phyloP scores from a whole-genome alignment of 208 protist species.

The Blastocrithidia nonstop region DNA sequence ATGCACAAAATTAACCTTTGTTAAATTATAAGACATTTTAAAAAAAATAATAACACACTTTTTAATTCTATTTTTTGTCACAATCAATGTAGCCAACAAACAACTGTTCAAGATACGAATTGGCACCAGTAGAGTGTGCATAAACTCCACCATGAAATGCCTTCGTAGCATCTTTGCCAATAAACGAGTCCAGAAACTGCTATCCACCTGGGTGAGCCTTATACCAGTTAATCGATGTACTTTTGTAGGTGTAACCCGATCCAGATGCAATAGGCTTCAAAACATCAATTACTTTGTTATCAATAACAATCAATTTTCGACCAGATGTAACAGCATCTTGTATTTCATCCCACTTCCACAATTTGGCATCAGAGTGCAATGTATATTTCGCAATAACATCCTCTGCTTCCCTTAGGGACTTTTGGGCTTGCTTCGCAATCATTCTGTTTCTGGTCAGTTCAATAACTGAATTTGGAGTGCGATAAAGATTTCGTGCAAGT shows the following conservation, averaged over 20 bases:
- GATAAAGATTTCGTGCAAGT: conserved; percentile 41
- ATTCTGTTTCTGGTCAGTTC: conserved; percentile 41
- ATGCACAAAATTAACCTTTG: too few species aligned
- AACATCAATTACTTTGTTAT: conserved; percentile 51
- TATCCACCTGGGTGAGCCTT: conserved; percentile 57
- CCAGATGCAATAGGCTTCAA: conserved; percentile 35
- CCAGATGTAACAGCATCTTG: conserved; percentile 36
- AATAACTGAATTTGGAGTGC: conserved; percentile 42
- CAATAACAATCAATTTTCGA: conserved; percentile 47
- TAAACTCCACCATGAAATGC: conserved; percentile 40
- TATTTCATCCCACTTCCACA: conserved; percentile 54
- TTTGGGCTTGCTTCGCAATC: conserved; percentile 19
- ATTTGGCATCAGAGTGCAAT: too few species aligned
- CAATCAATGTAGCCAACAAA: too few species aligned
- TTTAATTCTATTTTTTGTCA: too few species aligned
- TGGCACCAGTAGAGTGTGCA: too few species aligned
- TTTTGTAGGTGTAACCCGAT: conserved; percentile 42
- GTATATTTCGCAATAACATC: too few species aligned
- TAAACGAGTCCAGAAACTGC: conserved; percentile 48
- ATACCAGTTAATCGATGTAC: conserved; percentile 54
- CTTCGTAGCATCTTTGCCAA: conserved; percentile 59
- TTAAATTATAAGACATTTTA: too few species aligned
- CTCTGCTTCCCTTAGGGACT: conserved; percentile 16
- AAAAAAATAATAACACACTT: too few species aligned
- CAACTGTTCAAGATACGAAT: too few species aligned